A percentile compares a stretch with the other conserved stretches of the same genome.
These are phyloP conservation scores for Kodamaea arcana DNA, from an alignment of 1,139 yeast genomes.

Conservation along the genomic window DNA sequence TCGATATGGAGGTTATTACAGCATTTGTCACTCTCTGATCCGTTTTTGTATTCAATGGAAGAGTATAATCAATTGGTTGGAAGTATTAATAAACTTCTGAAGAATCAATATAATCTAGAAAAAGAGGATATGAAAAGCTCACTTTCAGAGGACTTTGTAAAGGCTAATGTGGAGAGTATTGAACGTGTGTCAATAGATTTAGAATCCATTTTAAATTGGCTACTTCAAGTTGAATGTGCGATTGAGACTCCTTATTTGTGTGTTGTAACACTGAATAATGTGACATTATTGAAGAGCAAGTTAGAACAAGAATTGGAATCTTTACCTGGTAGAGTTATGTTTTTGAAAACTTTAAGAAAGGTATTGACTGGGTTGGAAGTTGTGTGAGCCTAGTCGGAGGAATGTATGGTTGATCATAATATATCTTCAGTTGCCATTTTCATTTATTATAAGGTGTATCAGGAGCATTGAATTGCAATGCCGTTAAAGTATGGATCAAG, in stretches of 20 bases:
- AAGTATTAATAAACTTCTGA: slow-evolving; percentile 1
- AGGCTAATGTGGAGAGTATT: slow-evolving; percentile 1
- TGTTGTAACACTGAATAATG: background rate
- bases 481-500: no score
- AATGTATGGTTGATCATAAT: no score
- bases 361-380: no score
- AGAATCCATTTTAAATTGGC: slow-evolving; percentile 16
- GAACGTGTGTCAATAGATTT: background rate
- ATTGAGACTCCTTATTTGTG: slow-evolving; percentile 15
- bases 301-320: background rate
- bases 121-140: no score
- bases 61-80: slow-evolving; percentile 17
- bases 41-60: slow-evolving; percentile 9
- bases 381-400: no score
- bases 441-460: no score
- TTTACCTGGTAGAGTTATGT: background rate
- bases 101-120: slow-evolving; percentile 3
- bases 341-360: background rate
- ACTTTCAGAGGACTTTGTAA: no score
- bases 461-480: no score
- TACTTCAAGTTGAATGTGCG: slow-evolving; percentile 19
- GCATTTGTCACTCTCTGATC: slow-evolving; percentile 7
- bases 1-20: slow-evolving; percentile 29
- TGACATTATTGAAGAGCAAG: background rate
- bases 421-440: no score